These are phyloP conservation scores for Heliamphora pulchella DNA, from an alignment of 179 eudicot species.

Conservation along the genomic window DNA sequence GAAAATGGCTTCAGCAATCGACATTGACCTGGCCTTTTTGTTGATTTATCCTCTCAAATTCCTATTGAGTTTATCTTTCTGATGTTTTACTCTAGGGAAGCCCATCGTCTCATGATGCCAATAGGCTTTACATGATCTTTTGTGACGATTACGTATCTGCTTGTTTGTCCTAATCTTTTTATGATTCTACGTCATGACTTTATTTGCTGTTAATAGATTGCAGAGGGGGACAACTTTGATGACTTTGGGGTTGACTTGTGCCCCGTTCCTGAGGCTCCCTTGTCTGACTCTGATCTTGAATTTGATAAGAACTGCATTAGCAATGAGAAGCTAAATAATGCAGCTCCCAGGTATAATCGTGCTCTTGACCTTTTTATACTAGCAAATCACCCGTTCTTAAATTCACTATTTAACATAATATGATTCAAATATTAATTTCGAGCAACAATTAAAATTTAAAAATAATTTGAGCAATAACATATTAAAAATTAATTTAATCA, in stretches of 20 bases:
- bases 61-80: neutral
- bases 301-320: slow-evolving; percentile 1
- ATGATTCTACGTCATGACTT: neutral
- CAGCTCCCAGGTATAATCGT: slow-evolving; percentile 31
- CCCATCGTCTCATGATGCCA: neutral
- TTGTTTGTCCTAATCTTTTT: neutral
- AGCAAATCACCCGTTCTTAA: no score
- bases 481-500: no score
- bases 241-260: slow-evolving; percentile 45
- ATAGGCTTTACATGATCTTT: neutral
- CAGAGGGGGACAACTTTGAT: slow-evolving; percentile 27
- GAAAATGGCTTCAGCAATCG: neutral
- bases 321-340: slow-evolving; percentile 18
- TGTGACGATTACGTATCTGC: neutral
- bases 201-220: slow-evolving; percentile 27
- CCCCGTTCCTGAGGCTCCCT: slow-evolving; percentile 31
- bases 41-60: neutral
- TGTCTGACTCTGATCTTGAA: slow-evolving; percentile 19
- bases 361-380: neutral
- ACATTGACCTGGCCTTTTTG: neutral
- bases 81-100: neutral
- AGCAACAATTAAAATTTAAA: no score
- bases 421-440: no score
- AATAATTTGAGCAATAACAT: no score
- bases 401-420: no score